phyloP scores from a whole-genome alignment of 495 filamentous ascomycete species.

The Ramalina peruviana region DNA sequence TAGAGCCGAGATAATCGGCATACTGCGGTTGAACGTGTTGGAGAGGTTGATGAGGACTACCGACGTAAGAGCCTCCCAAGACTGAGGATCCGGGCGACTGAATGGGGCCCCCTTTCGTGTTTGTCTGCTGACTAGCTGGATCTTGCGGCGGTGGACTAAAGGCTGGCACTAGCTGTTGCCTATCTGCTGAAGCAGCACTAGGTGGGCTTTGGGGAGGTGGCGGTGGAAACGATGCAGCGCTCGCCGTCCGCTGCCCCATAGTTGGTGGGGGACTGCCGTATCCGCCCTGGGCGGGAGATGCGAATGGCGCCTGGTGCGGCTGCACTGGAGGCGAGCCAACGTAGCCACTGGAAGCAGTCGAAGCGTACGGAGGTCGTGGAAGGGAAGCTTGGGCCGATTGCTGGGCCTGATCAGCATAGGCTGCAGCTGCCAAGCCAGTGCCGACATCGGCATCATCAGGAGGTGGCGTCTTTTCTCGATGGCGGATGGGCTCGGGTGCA shows the following conservation, averaged over 20 bases:
- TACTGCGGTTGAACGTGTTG: constrained; percentile 21
- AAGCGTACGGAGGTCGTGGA: constrained; percentile 15
- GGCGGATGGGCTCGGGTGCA: constrained; percentile 66
- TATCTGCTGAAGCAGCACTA: neutral
- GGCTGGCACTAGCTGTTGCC: constrained; percentile 4
- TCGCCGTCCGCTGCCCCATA: constrained; percentile 6
- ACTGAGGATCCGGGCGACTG: constrained; percentile 16
- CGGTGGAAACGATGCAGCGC: constrained; percentile 24
- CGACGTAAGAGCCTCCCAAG: constrained; percentile 15
- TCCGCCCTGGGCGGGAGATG: constrained; percentile 27
- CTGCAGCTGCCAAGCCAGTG: constrained; percentile 57
- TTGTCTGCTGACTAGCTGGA: constrained; percentile 31
- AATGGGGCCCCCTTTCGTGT: constrained; percentile 11
- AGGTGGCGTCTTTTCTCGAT: constrained; percentile 84
- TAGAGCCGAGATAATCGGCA: constrained; percentile 16
- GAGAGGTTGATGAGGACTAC: constrained; percentile 13
- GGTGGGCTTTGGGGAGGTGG: constrained; percentile 31
- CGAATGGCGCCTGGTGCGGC: constrained; percentile 17
- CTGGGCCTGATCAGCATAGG: constrained; percentile 45
- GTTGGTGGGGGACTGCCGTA: constrained; percentile 17
- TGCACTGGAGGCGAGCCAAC: constrained; percentile 20
- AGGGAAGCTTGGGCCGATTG: constrained; percentile 18
- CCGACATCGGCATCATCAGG: constrained; percentile 55
- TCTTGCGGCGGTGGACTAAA: constrained; percentile 26
- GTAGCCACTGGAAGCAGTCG: constrained; percentile 17